Base-by-base conservation (phyloP, 208 protist species). In the Acanthamoeba rhysodes region DNA sequence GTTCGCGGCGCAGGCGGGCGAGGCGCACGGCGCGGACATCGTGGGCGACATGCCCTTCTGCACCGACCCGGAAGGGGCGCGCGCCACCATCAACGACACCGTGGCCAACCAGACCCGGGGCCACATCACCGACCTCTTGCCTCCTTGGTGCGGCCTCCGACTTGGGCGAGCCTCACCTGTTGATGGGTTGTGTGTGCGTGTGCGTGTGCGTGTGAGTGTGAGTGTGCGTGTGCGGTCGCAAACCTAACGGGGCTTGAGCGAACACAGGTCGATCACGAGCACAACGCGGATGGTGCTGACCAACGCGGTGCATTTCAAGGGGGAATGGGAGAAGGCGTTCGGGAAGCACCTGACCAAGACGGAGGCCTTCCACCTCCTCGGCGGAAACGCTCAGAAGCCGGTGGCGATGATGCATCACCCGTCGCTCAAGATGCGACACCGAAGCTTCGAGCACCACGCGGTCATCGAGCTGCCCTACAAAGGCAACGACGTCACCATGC, bases 221-320 rank as follows among this genome's bases (percentile, higher is more conserved):
- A n/a, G n/a, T n/a, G n/a, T n/a, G n/a, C n/a, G n/a, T 37, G 7
- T 34, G 34, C 8, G 5, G 27, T 76, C 34, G 68, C 22, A 55
- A 8, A 57, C 76, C 55, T 12, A 22, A 34, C 12, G 10, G 76
- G 14, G n/a, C 41, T 4, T 5, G 4, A 3, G 55, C 27, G 24
- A 57, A 22, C 32, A 34, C 24, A 87, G 53, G 50, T 87, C 78
- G 27, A 90, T 55, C 37, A 18, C 8, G 16, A n/a, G 6, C 37
- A 20, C 24, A 10, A 12, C 16, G 20, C 20, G 41, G 2, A 29
- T 92, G 59, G 62, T 92, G 37, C 4, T 92, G 22, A 74, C 59
- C 59, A 92, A 92, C 37, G 85, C 85, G 2, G 64, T 92, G n/a
- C 32, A 92, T 41, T 92, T 92, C 85, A 92, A 92, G 85, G 85